Evolutionary conservation across 768 basidiomycete species (phyloP).

Genomic region (Boletus pseudopeckii): DNA sequence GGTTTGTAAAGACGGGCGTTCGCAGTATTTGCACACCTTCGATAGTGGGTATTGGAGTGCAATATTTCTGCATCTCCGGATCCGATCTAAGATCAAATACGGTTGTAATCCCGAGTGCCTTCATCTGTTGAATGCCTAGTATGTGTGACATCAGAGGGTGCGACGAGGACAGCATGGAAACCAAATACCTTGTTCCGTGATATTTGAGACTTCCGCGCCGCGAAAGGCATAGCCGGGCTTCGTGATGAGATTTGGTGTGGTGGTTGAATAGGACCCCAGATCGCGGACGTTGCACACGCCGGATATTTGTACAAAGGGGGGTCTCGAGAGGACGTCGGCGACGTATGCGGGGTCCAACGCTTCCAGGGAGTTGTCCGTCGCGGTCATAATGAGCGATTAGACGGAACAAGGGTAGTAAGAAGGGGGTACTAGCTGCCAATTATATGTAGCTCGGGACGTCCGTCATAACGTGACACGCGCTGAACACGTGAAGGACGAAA

Average conservation of each 20-base stretch:
- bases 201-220: constrained; percentile 67
- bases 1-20: constrained; percentile 60
- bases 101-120: constrained; percentile 57
- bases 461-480: constrained; percentile 7
- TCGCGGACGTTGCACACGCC: constrained; percentile 77
- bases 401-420: neutral
- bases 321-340: constrained; percentile 56
- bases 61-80: constrained; percentile 74
- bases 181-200: constrained; percentile 63
- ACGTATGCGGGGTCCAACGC: constrained; percentile 68
- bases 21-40: constrained; percentile 60
- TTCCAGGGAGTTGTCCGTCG: constrained; percentile 40
- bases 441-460: neutral
- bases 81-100: constrained; percentile 80
- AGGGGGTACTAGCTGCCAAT: neutral
- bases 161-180: neutral
- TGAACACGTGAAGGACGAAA: constrained; percentile 8
- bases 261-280: constrained; percentile 59
- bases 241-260: constrained; percentile 47
- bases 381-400: constrained; percentile 14
- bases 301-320: constrained; percentile 66
- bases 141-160: constrained; percentile 1
- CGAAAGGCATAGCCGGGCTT: constrained; percentile 60
- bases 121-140: constrained; percentile 56
- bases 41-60: constrained; percentile 59